Conservation (phyloP, 2,329 filamentous ascomycete genomes). For the Alternaria gaisen region DNA sequence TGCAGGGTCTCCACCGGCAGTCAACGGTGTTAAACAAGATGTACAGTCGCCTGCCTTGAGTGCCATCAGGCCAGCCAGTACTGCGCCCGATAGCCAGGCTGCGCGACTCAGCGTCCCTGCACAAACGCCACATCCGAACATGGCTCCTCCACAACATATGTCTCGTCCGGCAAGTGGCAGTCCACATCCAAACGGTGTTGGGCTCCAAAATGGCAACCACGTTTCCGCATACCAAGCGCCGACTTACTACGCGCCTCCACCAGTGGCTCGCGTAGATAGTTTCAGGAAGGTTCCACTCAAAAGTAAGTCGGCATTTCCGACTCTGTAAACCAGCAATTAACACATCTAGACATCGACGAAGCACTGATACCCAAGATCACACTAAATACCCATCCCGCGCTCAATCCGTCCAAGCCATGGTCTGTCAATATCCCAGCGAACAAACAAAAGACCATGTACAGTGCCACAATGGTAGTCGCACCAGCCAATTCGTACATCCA, state of each 20-base stretch:
- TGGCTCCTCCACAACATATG: constrained; percentile 51
- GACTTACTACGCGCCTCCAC: constrained; percentile 42
- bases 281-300: constrained; percentile 52
- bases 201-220: constrained; percentile 36
- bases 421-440: constrained; percentile 72
- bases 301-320: constrained; percentile 51
- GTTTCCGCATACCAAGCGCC: constrained; percentile 41
- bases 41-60: constrained; percentile 56
- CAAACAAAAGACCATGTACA: constrained; percentile 72
- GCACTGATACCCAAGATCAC: constrained; percentile 73
- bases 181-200: constrained; percentile 51
- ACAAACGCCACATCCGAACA: constrained; percentile 46
- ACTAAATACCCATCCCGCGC: constrained; percentile 72
- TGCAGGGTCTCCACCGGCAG: constrained; percentile 42
- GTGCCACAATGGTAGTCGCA: constrained; percentile 75
- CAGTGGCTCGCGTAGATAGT: constrained; percentile 41
- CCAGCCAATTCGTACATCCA: constrained; percentile 74
- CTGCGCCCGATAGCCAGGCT: constrained; percentile 42
- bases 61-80: constrained; percentile 49
- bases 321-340: constrained; percentile 26
- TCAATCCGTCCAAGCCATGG: constrained; percentile 69
- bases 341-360: constrained; percentile 53
- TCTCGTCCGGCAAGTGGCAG: constrained; percentile 52
- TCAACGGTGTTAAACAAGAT: constrained; percentile 52
- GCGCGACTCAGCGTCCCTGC: constrained; percentile 40